Conservation (phyloP, 495 filamentous ascomycete species). For the Xylaria flabelliformis region DNA sequence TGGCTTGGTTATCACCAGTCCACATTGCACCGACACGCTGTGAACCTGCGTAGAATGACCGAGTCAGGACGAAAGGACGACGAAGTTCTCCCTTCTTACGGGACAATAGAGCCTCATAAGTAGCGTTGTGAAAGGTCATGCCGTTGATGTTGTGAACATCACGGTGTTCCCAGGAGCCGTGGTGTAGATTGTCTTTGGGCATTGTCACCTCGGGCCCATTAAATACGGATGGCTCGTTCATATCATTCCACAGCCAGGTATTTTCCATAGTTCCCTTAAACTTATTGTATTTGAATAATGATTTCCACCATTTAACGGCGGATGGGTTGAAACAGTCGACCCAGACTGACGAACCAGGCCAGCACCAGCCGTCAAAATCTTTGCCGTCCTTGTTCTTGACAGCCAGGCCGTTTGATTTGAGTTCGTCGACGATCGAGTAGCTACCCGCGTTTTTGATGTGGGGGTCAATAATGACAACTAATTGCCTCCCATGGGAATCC, state of each 20-base stretch:
- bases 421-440: constrained; percentile 77
- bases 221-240: constrained; percentile 99
- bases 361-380: constrained; percentile 95
- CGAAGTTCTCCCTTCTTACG: constrained; percentile 78
- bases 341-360: constrained; percentile 97
- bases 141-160: constrained; percentile 96
- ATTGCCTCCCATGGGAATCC: constrained; percentile 80
- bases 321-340: constrained; percentile 92
- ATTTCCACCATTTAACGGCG: constrained; percentile 85
- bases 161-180: constrained; percentile 93
- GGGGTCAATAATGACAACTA: constrained; percentile 94
- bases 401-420: constrained; percentile 81
- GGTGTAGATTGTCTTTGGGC: constrained; percentile 95
- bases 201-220: constrained; percentile 97
- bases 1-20: constrained; percentile 96
- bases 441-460: constrained; percentile 91
- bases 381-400: constrained; percentile 89
- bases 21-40: constrained; percentile 94
- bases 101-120: constrained; percentile 78
- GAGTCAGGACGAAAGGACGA: constrained; percentile 89
- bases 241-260: constrained; percentile 97
- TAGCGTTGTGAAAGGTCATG: constrained; percentile 91
- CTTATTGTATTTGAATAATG: constrained; percentile 81
- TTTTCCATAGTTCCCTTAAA: constrained; percentile 86
- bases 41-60: constrained; percentile 87